These are phyloP conservation scores for Diaporthe ilicicola DNA, from an alignment of 2,329 filamentous ascomycete genomes.

Conservation along the genomic window DNA sequence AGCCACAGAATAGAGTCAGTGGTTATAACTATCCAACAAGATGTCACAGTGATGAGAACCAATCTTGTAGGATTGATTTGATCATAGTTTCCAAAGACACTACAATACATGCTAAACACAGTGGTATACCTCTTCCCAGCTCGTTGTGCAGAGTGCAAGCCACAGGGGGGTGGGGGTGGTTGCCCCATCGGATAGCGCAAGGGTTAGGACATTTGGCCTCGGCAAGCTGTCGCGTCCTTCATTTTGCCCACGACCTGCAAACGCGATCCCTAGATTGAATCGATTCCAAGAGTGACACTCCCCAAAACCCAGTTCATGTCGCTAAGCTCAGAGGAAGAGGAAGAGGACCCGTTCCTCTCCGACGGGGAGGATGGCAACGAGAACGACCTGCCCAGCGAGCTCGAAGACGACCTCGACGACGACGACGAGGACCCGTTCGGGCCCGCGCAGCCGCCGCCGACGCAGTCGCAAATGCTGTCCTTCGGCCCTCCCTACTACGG, in stretches of 20 bases:
- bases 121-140: too few relatives aligned
- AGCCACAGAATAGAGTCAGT: too few relatives aligned
- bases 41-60: too few relatives aligned
- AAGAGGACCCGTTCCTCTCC: constrained; percentile 36
- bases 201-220: not conserved
- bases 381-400: constrained; percentile 33
- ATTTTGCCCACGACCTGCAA: not conserved
- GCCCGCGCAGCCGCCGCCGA: constrained; percentile 52
- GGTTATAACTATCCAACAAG: too few relatives aligned
- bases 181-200: not conserved
- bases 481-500: constrained; percentile 93
- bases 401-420: constrained; percentile 42
- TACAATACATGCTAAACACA: too few relatives aligned
- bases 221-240: not conserved
- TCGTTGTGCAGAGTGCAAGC: not conserved
- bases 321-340: constrained; percentile 41
- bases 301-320: constrained; percentile 36
- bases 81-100: too few relatives aligned
- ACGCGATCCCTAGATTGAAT: not conserved
- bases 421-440: constrained; percentile 43
- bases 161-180: not conserved
- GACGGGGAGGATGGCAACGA: constrained; percentile 29
- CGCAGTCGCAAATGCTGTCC: constrained; percentile 59
- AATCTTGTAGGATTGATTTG: too few relatives aligned
- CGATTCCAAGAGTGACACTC: not conserved